Base-by-base conservation (phyloP, 2,329 filamentous ascomycete genomes). In the Stagonosporopsis rhizophila region DNA sequence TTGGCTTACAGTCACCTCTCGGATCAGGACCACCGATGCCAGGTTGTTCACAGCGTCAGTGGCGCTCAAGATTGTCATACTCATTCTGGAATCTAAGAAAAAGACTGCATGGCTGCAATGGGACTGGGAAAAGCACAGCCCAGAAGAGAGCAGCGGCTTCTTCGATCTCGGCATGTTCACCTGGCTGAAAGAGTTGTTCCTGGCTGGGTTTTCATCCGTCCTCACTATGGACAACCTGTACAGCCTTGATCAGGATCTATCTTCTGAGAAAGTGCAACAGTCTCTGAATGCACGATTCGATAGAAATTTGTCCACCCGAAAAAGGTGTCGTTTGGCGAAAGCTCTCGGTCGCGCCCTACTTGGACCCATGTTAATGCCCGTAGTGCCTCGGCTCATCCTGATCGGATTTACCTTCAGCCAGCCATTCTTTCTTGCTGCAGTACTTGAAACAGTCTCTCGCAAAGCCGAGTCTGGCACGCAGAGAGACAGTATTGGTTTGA, bases 111-210 rank as follows among this genome's bases (percentile, higher is more conserved):
- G 69, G 67, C 35, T 70, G 15, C 55, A 37, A 17, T 69, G 62
- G 66, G 48, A 65, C 30, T 27, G 40, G 11, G 67, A 69, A 37
- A 60, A 66, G 30, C 65, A 68, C 34, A 72, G 66, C 17, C 67
- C 72, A 6, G 75, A 77, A 38, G 66, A 71, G 20, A 74, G 69
- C 5, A 71, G 69, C 50, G 69, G 74, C 14, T 57, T 78, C 5
- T 71, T 72, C 44, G 66, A 59, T 28, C 68, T 71, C n/a, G 63
- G 67, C 15, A 52, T 77, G 28, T 75, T 75, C 54, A 72, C 62
- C 61, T 78, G 75, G 75, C 50, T 77, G 11, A 77, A 74, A 35
- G 58, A 58, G 6, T 56, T 77, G 6, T 74, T 78, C 42, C 30
- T 54, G 14, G 11, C 52, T 11, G 75, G 76, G 0, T 75, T 68